Conservation (phyloP, 345 rosid genomes). For the Syzygium oleosum region DNA sequence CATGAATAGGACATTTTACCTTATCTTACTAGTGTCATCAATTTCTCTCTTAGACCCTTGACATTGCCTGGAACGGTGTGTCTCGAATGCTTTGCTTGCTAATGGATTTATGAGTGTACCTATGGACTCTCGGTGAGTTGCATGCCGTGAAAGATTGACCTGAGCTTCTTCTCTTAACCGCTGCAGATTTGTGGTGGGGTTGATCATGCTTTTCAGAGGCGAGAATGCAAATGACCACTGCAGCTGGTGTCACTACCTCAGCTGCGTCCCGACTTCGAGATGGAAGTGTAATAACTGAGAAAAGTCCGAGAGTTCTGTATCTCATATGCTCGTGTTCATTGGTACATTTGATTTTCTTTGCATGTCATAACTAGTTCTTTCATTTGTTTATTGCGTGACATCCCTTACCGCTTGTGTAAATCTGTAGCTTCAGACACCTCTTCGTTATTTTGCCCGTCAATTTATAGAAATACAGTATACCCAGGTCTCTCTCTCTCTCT, state of each 20-base stretch:
- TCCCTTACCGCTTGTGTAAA: background rate
- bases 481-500: background rate
- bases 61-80: background rate
- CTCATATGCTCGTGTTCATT: background rate
- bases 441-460: background rate
- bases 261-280: conserved; percentile 77
- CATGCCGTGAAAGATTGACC: background rate
- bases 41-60: background rate
- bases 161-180: background rate
- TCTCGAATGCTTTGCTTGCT: background rate
- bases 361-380: background rate
- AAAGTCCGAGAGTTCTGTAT: background rate
- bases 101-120: background rate
- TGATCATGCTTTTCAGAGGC: conserved; percentile 78
- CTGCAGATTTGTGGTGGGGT: conserved; percentile 57
- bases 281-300: conserved; percentile 59
- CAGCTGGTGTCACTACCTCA: conserved; percentile 97
- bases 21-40: background rate
- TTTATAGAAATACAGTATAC: background rate
- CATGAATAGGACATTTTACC: background rate
- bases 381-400: background rate
- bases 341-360: background rate
- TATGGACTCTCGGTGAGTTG: background rate
- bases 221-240: conserved; percentile 79
- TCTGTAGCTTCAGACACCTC: background rate